Percentiles rank a stretch among this genome's conserved stretches.
Evolutionary conservation across 163 green algal species (phyloP).

Genomic region (Prototheca wickerhamii): DNA sequence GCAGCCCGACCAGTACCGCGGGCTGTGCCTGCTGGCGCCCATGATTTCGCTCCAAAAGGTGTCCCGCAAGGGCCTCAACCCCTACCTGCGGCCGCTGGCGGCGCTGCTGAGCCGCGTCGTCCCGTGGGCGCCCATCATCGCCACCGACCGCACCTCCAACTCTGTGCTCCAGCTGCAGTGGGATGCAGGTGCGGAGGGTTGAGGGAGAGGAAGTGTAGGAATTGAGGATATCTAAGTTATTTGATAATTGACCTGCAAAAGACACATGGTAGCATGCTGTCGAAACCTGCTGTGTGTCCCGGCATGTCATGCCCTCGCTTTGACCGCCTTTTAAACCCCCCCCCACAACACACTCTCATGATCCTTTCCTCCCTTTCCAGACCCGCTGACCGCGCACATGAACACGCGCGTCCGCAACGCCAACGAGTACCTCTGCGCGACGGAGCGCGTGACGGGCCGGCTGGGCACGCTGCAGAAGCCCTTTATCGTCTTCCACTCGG

Average conservation of each 20-base stretch:
- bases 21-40: conserved; percentile 61
- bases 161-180: conserved; percentile 60
- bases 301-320: no score
- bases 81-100: conserved; percentile 45
- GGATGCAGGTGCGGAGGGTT: conserved; percentile 28
- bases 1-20: conserved; percentile 36
- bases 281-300: no score
- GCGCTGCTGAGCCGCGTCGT: conserved; percentile 42
- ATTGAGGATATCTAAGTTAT: no score
- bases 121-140: conserved; percentile 39
- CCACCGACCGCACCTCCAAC: conserved; percentile 40
- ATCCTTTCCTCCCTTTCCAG: no score
- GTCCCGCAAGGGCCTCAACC: conserved; percentile 52
- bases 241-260: no score
- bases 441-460: conserved; percentile 16
- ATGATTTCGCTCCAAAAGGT: conserved; percentile 77
- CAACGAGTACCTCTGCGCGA: conserved; percentile 56
- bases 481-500: conserved; percentile 51
- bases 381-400: conserved; percentile 31
- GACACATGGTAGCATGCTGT: no score
- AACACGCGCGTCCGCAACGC: conserved; percentile 38
- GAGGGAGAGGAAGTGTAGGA: no score
- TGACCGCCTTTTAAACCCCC: no score
- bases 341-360: no score
- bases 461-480: conserved; percentile 13